Percentiles rank a stretch among this genome's conserved stretches.
Conservation (phyloP, 768 basidiomycete species). For the Erythrobasidium yunnanense region DNA sequence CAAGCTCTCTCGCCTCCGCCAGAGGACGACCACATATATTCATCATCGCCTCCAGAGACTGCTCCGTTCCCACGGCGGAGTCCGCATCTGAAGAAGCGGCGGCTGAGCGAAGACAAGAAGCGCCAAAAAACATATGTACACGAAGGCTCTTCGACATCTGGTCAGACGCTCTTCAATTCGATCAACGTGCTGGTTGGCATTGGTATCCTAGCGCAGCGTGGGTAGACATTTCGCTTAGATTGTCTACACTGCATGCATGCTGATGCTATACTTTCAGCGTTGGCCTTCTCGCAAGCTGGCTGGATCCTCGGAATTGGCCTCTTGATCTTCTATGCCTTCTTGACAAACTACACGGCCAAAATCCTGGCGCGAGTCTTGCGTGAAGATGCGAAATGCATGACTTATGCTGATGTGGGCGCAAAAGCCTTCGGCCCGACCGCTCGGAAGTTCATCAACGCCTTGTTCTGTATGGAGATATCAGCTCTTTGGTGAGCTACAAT, state of each 20-base stretch:
- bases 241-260: neutral
- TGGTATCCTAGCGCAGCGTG: constrained; percentile 33
- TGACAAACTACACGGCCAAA: constrained; percentile 91
- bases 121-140: neutral
- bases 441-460: constrained; percentile 53
- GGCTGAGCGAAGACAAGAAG: neutral
- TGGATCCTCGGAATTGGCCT: constrained; percentile 70
- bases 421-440: constrained; percentile 75
- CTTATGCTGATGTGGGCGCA: constrained; percentile 79
- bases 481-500: constrained; percentile 54
- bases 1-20: too few species aligned
- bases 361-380: constrained; percentile 67
- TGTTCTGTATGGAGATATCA: constrained; percentile 82
- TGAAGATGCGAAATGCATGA: constrained; percentile 57
- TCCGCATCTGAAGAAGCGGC: neutral
- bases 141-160: constrained; percentile 33
- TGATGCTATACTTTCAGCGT: constrained; percentile 14
- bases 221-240: neutral
- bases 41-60: constrained; percentile 14
- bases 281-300: constrained; percentile 83
- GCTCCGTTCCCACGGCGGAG: constrained; percentile 11
- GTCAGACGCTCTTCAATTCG: constrained; percentile 38
- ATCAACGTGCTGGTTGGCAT: constrained; percentile 38
- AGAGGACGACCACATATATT: neutral
- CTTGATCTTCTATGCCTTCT: constrained; percentile 61